Base-by-base conservation (phyloP, 768 basidiomycete species). In the Xanthoconium stramineum region DNA sequence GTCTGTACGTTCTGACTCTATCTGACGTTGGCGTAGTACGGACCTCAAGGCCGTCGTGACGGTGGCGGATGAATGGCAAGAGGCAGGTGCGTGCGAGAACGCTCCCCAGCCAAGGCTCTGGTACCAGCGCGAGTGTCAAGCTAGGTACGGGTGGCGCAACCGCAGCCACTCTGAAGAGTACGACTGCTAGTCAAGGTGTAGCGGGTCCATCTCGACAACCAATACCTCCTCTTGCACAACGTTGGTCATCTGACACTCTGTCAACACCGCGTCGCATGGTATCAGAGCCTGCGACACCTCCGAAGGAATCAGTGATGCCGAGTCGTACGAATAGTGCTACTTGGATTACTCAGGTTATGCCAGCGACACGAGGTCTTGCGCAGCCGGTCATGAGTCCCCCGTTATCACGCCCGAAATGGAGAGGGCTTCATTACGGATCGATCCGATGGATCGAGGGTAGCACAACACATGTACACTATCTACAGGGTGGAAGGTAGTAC, bases 1-100 rank as follows among this genome's bases (percentile, higher is more conserved):
- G 1, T 60, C 59, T 49, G 53, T 46, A 51, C 52, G 52, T 17
- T 62, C 32, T 59, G 50, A 65, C 24, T 58, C 24, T 28, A 47
- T 53, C 51, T 58, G 36, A 61, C 53, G 38, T n/a, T 40, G 24
- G 12, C 58, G 10, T 57, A 94, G 89, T 24, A 82, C 86, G 13
- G 91, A 96, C 66, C 86, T 98, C 81, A 89, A 88, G 63, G 73
- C 82, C 15, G 83, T 98, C 55, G 91, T 98, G 82, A 90, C 88
- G 0, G 94, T 94, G 69, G 81, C 86, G 1, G 83, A 79, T 24
- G 47, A 72, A 64, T 15, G 68, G 57, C 32, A 70, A 62, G 52
- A 64, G 49, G 15, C 54, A 57, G 19, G 54, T 48, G 33, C 37
- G 57, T 33, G 20, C 36, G 35, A 39, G 33, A 19, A 14, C 50